Conservation (phyloP, 805 yeast genomes). For the Candida railenensis region DNA sequence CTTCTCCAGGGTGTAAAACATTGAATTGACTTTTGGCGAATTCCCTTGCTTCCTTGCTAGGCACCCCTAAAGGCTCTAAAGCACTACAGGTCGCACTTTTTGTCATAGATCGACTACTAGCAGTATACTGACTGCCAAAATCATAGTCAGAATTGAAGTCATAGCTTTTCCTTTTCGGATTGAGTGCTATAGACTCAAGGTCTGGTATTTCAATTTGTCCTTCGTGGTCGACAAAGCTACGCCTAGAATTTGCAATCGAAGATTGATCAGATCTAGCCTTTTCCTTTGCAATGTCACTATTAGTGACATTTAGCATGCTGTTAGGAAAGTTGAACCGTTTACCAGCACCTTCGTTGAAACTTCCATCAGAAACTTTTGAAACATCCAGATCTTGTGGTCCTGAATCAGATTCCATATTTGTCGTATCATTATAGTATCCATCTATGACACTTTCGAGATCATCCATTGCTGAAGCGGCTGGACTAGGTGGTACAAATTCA, state of each 20-base stretch:
- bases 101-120: neutral
- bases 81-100: neutral
- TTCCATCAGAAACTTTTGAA: conserved; percentile 8
- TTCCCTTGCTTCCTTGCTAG: conserved; percentile 30
- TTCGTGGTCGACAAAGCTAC: conserved; percentile 7
- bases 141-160: conserved; percentile 1
- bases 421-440: neutral
- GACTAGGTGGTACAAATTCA: neutral
- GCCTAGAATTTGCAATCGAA: conserved; percentile 5
- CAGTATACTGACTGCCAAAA: neutral
- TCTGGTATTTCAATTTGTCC: conserved; percentile 46
- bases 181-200: conserved; percentile 11
- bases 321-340: conserved; percentile 39
- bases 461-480: neutral
- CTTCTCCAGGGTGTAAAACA: conserved; percentile 19
- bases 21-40: conserved; percentile 26
- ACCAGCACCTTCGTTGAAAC: conserved; percentile 37
- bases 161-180: neutral
- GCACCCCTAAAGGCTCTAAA: conserved; percentile 37
- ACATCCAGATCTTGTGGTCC: neutral
- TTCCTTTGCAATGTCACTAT: conserved; percentile 16
- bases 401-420: neutral
- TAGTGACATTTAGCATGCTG: conserved; percentile 31
- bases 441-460: conserved; percentile 5
- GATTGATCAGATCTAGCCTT: conserved; percentile 8